These are phyloP conservation scores for Danielozyma ontarioensis DNA, from an alignment of 805 yeast species.

Conservation along the genomic window DNA sequence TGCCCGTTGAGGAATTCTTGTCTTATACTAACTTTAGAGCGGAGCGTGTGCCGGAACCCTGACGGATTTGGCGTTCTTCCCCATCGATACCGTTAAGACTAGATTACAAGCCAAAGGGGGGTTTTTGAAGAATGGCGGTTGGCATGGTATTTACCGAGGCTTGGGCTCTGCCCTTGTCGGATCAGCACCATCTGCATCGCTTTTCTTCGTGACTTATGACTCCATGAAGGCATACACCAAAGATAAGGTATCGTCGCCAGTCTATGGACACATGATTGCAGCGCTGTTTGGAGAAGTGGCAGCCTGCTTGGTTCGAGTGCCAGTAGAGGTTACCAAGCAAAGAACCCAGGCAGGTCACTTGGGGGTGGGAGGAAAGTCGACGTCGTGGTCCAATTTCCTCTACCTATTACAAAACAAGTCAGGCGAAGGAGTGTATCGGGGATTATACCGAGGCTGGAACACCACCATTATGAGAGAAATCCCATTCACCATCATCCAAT, in stretches of 20 bases:
- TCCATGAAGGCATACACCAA: slow-evolving; percentile 48
- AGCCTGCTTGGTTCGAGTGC: slow-evolving; percentile 92
- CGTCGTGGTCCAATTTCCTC: slow-evolving; percentile 69
- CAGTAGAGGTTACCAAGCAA: slow-evolving; percentile 95
- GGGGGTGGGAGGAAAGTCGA: slow-evolving; percentile 31
- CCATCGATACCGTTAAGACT: slow-evolving; percentile 93
- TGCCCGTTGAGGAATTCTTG: neutral
- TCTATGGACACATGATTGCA: slow-evolving; percentile 69
- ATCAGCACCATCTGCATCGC: slow-evolving; percentile 70
- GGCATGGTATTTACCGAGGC: slow-evolving; percentile 86
- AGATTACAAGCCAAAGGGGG: slow-evolving; percentile 95
- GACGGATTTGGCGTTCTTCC: slow-evolving; percentile 91
- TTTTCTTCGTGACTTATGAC: slow-evolving; percentile 71
- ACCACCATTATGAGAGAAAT: slow-evolving; percentile 93
- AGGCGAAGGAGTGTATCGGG: slow-evolving; percentile 74
- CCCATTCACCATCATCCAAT: slow-evolving; percentile 94
- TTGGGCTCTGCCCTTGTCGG: slow-evolving; percentile 91
- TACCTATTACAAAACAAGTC: slow-evolving; percentile 55
- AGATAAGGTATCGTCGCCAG: slow-evolving; percentile 22
- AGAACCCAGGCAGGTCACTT: slow-evolving; percentile 62
- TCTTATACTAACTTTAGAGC: slow-evolving; percentile 35
- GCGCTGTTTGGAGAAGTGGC: slow-evolving; percentile 90
- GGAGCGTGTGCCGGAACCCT: slow-evolving; percentile 98
- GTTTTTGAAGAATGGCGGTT: slow-evolving; percentile 88
- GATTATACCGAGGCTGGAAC: slow-evolving; percentile 89